Evolutionary conservation across 2,329 filamentous ascomycete genomes (phyloP).

Genomic region (Colletotrichum caudatum): DNA sequence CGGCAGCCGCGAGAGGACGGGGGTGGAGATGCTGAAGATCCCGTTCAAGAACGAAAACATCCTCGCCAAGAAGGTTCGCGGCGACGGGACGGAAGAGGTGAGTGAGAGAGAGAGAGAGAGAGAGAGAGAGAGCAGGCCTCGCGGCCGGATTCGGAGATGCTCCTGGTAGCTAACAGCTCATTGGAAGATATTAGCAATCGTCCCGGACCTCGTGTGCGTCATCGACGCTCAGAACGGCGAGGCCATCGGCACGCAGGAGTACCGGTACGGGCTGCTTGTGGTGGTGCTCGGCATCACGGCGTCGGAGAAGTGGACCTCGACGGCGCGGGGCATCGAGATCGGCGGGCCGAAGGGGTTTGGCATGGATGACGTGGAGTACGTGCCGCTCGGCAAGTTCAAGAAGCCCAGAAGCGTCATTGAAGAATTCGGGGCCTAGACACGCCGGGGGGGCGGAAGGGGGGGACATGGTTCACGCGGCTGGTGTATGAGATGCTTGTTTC

Average conservation of each 20-base stretch:
- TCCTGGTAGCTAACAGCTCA: constrained; percentile 39
- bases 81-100: constrained; percentile 49
- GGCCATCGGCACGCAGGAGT: constrained; percentile 68
- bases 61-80: constrained; percentile 59
- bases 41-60: constrained; percentile 83
- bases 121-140: not conserved
- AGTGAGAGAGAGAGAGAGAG: too few relatives aligned
- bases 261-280: constrained; percentile 64
- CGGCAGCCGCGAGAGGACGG: constrained; percentile 48
- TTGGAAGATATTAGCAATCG: constrained; percentile 61
- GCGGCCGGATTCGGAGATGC: not conserved
- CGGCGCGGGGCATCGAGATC: constrained; percentile 52
- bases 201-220: constrained; percentile 68
- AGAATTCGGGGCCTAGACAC: constrained; percentile 51
- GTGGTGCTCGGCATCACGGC: constrained; percentile 61
- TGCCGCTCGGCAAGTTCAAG: constrained; percentile 59
- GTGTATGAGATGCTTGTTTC: too few relatives aligned
- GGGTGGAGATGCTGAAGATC: constrained; percentile 62
- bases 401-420: constrained; percentile 58
- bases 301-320: constrained; percentile 59
- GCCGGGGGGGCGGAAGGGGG: not conserved
- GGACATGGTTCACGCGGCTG: not conserved
- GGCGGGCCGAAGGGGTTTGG: constrained; percentile 64
- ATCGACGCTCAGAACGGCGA: constrained; percentile 68
- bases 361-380: constrained; percentile 48